These are phyloP conservation scores for Cordia subcordata DNA, from an alignment of 257 asterid species.

Conservation along the genomic window DNA sequence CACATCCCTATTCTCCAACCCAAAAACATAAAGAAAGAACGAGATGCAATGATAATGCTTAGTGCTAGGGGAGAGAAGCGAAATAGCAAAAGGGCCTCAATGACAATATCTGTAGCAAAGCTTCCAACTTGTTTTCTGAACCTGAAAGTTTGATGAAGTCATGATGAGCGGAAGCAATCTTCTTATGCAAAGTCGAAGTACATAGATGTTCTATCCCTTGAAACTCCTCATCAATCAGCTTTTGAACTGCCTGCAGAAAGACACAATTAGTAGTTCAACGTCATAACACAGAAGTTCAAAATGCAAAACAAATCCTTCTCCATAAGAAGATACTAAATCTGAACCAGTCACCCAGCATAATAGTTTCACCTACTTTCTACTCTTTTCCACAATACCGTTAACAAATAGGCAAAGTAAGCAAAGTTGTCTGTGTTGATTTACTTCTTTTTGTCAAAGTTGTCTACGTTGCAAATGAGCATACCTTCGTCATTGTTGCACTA, in stretches of 20 bases:
- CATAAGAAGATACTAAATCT: too few relatives aligned
- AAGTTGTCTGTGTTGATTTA: background rate
- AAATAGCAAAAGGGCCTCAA: background rate
- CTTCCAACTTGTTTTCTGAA: conserved; percentile 95
- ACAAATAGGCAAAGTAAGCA: background rate
- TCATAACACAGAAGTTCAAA: too few relatives aligned
- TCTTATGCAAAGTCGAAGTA: conserved; percentile 87
- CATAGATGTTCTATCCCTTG: conserved; percentile 85
- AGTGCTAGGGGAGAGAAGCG: too few relatives aligned
- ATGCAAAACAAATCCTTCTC: too few relatives aligned
- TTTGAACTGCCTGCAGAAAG: conserved; percentile 65
- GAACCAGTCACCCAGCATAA: too few relatives aligned
- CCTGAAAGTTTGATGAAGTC: conserved; percentile 93
- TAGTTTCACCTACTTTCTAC: too few relatives aligned
- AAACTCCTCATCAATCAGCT: conserved; percentile 87
- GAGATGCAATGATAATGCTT: too few relatives aligned
- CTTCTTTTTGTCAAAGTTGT: background rate
- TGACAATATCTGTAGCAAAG: conserved; percentile 69
- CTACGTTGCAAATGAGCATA: conserved; percentile 21
- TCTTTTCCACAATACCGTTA: background rate
- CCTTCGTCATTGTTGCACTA: conserved; percentile 98
- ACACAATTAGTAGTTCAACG: too few relatives aligned
- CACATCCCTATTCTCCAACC: too few relatives aligned
- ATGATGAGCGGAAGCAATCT: conserved; percentile 90
- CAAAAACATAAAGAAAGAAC: too few relatives aligned